Percentiles rank a stretch among this genome's conserved stretches.
Evolutionary conservation across 805 yeast species (phyloP).

Genomic region (Nakazawaea wickerhamii): DNA sequence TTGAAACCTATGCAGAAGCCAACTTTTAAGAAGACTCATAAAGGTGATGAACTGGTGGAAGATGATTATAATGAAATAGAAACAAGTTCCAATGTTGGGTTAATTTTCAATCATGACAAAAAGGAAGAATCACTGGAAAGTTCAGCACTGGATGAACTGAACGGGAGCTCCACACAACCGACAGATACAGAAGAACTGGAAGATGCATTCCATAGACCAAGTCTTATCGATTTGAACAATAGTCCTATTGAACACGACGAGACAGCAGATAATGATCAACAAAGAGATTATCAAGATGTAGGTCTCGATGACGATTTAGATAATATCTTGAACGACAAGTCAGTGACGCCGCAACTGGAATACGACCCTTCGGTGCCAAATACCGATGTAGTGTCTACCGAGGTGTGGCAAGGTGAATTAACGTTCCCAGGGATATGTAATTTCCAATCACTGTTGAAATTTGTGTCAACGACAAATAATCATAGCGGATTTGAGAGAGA

Average conservation of each 20-base stretch:
- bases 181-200: constrained; percentile 10
- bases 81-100: constrained; percentile 19
- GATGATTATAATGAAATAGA: constrained; percentile 31
- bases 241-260: background rate
- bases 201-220: constrained; percentile 7
- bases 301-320: constrained; percentile 32
- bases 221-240: constrained; percentile 1
- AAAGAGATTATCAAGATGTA: constrained; percentile 15
- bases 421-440: constrained; percentile 14
- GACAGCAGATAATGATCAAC: background rate
- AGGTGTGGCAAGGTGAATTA: constrained; percentile 15
- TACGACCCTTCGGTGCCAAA: constrained; percentile 9
- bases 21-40: constrained; percentile 73
- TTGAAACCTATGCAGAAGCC: constrained; percentile 57
- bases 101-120: constrained; percentile 21
- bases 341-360: constrained; percentile 6
- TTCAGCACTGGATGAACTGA: too few relatives aligned
- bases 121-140: constrained; percentile 18
- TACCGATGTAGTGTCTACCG: constrained; percentile 10
- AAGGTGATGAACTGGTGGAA: constrained; percentile 82
- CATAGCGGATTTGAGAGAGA: background rate
- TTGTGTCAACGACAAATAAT: constrained; percentile 10
- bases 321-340: constrained; percentile 24
- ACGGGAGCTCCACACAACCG: constrained; percentile 10
- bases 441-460: constrained; percentile 9